phyloP scores from a whole-genome alignment of 1,139 yeast species.

The Saccharomyces hybrid region DNA sequence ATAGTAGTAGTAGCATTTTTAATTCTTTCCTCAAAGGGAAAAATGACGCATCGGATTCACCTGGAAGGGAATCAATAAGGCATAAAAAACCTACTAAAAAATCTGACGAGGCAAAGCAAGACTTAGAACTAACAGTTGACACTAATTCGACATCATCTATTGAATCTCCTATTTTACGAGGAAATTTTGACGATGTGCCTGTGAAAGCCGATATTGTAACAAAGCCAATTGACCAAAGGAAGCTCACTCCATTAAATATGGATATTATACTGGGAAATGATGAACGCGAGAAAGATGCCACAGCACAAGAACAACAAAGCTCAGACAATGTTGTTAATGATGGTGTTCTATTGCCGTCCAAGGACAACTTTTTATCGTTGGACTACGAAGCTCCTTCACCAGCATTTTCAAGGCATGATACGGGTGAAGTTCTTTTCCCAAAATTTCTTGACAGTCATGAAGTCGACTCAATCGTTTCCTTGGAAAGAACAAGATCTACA shows the following conservation, averaged over 20 bases:
- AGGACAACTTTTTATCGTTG: not conserved
- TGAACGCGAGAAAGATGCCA: not conserved
- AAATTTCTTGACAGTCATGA: slow-evolving; percentile 58
- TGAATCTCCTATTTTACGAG: not conserved
- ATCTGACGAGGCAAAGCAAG: not conserved
- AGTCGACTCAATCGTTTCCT: slow-evolving; percentile 63
- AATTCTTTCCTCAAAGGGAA: slow-evolving; percentile 19
- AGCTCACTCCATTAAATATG: slow-evolving; percentile 4
- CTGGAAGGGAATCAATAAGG: not conserved
- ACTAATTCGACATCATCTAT: not conserved
- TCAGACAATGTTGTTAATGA: not conserved
- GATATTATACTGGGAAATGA: slow-evolving; percentile 2
- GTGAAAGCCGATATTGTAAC: slow-evolving; percentile 1
- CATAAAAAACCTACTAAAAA: not conserved
- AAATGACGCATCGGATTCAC: slow-evolving; percentile 5
- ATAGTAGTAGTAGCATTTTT: slow-evolving; percentile 23
- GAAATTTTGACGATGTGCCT: not conserved
- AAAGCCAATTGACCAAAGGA: slow-evolving; percentile 1
- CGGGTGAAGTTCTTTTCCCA: slow-evolving; percentile 67
- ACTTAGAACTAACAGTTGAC: not conserved
- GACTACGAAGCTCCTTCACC: slow-evolving; percentile 2
- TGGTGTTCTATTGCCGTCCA: not conserved
- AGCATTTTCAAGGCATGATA: slow-evolving; percentile 17
- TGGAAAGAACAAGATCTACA: slow-evolving; percentile 59
- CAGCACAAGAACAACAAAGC: not conserved